Evolutionary conservation across 352 stramenopile species (phyloP), one percentile per base, ranked within the genome.

Genomic region (Peronosclerospora sorghi): DNA sequence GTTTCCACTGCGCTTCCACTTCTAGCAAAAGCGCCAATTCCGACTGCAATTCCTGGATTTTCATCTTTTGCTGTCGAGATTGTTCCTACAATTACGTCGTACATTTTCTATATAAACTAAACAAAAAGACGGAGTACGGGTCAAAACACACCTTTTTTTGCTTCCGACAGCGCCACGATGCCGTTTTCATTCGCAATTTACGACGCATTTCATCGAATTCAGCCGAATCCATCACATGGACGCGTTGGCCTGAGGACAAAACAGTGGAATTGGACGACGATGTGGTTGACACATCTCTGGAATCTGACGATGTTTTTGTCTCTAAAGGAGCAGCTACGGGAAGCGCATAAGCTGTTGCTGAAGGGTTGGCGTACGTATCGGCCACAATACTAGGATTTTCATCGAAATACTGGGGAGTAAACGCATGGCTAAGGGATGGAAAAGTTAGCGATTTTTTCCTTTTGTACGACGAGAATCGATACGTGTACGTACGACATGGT

Each of bases 161-260:
- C 32, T 57, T 65, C 5, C 61, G 53, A 36, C 62, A 62, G 8
- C 56, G 49, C 15, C 53, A 49, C 19, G 61, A 71, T 2, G 53
- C 45, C 15, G 42, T 65, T n/a, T 71, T 53, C 43, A 56, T 56
- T 15, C 39, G 49, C 13, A 71, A 17, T 39, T 59, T 62, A 8
- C 57, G 61, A n/a, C 59, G 52, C 20, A 65, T 24, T 1, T 59
- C 50, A 5, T 59, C 44, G 24, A 65, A 58, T 18, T 67, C 56
- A 9, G 10, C 24, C 4, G 35, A 24, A 18, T 60, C 55, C 34
- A 58, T 54, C 1, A 49, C 54, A n/a, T 45, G 41, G 0, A 71
- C 18, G 1, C 13, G 30, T 30, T 56, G 53, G 1, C 48, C 49
- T 18, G 28, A 59, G 4, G 43, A 32, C 5, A 62, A 32, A 6